A percentile compares a stretch with the other conserved stretches of the same genome.
Evolutionary conservation across 495 filamentous ascomycete species (phyloP).

Genomic region (Talaromyces proteolyticus): DNA sequence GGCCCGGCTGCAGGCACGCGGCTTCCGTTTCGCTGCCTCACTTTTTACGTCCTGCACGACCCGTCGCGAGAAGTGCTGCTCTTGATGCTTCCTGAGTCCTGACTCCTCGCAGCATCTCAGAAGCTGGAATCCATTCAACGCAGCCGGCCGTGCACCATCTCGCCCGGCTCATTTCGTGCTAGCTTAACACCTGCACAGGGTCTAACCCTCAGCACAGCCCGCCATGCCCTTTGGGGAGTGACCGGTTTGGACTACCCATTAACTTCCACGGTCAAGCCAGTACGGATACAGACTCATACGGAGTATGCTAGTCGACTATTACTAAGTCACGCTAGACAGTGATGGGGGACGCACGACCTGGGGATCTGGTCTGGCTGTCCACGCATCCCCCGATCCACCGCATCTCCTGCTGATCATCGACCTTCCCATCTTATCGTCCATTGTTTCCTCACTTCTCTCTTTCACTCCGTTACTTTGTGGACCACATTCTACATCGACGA

Average conservation of each 20-base stretch:
- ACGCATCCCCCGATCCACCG: neutral
- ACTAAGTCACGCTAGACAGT: neutral
- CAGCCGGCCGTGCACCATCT: conserved; percentile 3
- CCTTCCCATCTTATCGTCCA: neutral
- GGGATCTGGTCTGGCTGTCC: neutral
- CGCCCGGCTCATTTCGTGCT: conserved; percentile 6
- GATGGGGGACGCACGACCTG: neutral
- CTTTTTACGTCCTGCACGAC: conserved; percentile 21
- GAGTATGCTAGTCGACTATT: neutral
- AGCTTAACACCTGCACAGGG: too few species aligned
- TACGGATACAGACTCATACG: neutral
- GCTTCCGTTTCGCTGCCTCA: conserved; percentile 46
- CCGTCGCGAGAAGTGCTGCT: too few species aligned
- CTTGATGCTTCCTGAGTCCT: too few species aligned
- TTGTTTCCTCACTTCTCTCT: neutral
- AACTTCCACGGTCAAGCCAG: neutral
- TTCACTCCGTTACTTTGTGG: neutral
- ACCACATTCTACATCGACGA: neutral
- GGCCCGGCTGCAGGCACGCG: conserved; percentile 19
- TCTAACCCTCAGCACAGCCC: conserved; percentile 2
- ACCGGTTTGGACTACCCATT: neutral
- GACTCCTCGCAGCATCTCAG: conserved; percentile 10
- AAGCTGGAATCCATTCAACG: neutral
- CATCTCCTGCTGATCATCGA: neutral
- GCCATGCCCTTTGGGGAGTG: neutral